Base-by-base conservation (phyloP, 345 rosid genomes). In the Aquilaria sinensis region DNA sequence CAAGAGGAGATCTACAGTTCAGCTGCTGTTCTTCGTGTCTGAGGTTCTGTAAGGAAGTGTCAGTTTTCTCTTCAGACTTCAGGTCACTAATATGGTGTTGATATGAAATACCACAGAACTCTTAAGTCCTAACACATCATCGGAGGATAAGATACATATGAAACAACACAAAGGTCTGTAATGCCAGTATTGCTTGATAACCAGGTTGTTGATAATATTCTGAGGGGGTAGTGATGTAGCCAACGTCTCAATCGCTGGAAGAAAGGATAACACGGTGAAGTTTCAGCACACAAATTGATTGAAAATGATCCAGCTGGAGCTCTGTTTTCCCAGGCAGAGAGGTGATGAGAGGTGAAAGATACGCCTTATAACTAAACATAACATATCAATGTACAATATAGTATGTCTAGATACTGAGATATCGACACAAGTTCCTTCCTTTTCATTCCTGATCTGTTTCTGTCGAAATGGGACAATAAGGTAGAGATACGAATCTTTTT, bases 261-360 rank as follows among this genome's bases (percentile, higher is more conserved):
- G 47, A 34, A 30, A 1, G 29, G 63, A 12, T 12, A 10, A 6
- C 33, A 30, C 12, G 31, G 62, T 51, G 23, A 47, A 31, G 45
- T 54, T 51, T 46, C 33, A 5, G 30, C 58, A 46, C n/a, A 56
- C 3, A 37, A 13, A 14, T 7, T 33, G 9, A 31, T 23, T 32
- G 56, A 47, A 51, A 54, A 53, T 45, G 51, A 59, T 43, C 15
- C 51, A 60, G 30, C 29, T 13, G 57, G 53, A 60, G 12, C 51
- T 15, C 47, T 16, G 47, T 51, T 60, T 54, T 55, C n/a, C 7
- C 43, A 37, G 43, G 43, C 11, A 58, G 2, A 11, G 5, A 11
- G 30, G 53, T 63, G 64, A 56, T 55, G 46, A 31, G 69, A 50
- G 72, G 49, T 53, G 76, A 46, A 16, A 48, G 31, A 23, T 49